Evolutionary conservation across 371 early-diverging fungal genomes (phyloP).

Genomic region (Haplosporangium sp.): DNA sequence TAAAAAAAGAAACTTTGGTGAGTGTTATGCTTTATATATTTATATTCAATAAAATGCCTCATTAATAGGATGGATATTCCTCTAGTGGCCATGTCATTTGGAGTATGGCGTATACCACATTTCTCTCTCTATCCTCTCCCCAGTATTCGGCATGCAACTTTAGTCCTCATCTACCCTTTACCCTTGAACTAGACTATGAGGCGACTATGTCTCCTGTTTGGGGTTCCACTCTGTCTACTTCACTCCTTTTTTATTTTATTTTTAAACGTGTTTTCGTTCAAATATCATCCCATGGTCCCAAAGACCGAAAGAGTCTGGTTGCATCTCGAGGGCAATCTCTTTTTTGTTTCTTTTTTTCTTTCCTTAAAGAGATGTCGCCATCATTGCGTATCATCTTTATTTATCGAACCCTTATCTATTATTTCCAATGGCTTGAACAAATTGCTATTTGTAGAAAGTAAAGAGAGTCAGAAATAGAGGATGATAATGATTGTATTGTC

Average conservation of each 20-base stretch:
- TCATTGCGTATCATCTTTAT: too few species aligned
- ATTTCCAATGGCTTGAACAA: too few species aligned
- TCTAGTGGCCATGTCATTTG: too few species aligned
- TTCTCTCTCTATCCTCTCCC: not conserved
- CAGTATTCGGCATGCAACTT: not conserved
- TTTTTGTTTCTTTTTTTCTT: too few species aligned
- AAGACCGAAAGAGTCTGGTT: not conserved
- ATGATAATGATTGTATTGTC: too few species aligned
- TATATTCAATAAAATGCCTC: too few species aligned
- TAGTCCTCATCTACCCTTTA: not conserved
- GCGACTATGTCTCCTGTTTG: constrained; percentile 11
- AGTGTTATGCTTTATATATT: not conserved
- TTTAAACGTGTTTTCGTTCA: not conserved
- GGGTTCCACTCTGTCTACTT: not conserved
- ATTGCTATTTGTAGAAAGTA: too few species aligned
- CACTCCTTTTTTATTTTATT: not conserved
- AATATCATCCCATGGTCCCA: not conserved
- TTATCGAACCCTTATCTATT: too few species aligned
- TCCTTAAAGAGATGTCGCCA: too few species aligned
- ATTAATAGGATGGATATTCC: too few species aligned
- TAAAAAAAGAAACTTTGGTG: not conserved
- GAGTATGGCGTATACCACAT: not conserved
- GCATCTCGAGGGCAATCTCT: not conserved
- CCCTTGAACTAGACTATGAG: not conserved
- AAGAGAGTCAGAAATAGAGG: too few species aligned